A percentile compares a stretch with the other conserved stretches of the same genome.
Evolutionary conservation across 2,329 filamentous ascomycete genomes (phyloP).

Genomic region (Pseudogymnoascus sp.): DNA sequence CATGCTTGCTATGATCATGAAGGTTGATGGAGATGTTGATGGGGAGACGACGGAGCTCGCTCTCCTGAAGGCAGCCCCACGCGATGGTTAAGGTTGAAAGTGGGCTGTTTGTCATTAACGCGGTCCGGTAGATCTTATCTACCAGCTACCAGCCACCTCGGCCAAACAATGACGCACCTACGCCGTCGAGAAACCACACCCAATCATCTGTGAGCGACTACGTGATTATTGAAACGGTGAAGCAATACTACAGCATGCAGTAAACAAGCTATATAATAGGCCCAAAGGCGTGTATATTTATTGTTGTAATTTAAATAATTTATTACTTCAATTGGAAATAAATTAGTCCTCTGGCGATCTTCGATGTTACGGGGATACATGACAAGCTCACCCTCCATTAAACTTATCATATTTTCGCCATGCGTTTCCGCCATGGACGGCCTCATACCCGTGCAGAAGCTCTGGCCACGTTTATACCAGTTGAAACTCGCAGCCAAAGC

Average conservation of each 20-base stretch:
- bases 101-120: constrained; percentile 8
- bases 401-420: neutral
- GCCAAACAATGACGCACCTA: neutral
- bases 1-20: neutral
- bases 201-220: neutral
- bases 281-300: neutral
- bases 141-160: constrained; percentile 4
- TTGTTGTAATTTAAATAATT: neutral
- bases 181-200: neutral
- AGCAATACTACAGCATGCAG: neutral
- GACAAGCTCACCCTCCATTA: neutral
- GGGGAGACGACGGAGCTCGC: neutral
- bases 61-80: constrained; percentile 6
- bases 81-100: constrained; percentile 4
- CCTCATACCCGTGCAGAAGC: neutral
- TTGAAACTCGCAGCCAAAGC: neutral
- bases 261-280: neutral
- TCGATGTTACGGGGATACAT: neutral
- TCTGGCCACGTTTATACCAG: neutral
- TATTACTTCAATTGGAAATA: neutral
- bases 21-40: neutral
- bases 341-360: neutral
- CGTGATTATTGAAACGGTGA: neutral
- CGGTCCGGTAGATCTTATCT: neutral
- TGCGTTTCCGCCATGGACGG: neutral